These are phyloP conservation scores for Coemansia sp. DNA, from an alignment of 192 early-diverging fungal genomes.

Conservation along the genomic window DNA sequence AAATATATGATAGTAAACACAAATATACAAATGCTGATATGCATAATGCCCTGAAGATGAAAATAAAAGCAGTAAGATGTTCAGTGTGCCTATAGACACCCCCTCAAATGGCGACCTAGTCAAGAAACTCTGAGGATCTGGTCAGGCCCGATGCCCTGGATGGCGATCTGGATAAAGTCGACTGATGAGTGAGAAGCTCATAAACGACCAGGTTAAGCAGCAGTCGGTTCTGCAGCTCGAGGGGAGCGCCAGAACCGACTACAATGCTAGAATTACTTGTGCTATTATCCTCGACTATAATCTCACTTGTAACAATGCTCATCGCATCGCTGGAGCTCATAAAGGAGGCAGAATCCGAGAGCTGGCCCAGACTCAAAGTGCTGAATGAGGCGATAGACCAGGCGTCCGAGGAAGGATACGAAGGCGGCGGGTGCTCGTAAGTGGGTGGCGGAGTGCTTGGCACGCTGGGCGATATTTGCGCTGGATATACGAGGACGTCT, in stretches of 20 bases:
- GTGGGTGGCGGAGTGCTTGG: constrained; percentile 54
- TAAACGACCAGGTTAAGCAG: constrained; percentile 47
- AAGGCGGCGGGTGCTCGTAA: constrained; percentile 56
- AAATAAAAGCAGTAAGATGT: constrained; percentile 11
- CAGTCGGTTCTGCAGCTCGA: constrained; percentile 41
- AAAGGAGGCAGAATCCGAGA: constrained; percentile 18
- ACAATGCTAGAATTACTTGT: constrained; percentile 2
- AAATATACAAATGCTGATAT: constrained; percentile 9
- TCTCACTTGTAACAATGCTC: constrained; percentile 29
- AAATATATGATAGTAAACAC: constrained; percentile 7
- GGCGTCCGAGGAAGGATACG: constrained; percentile 39
- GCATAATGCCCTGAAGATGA: neutral
- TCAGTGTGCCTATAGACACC: neutral
- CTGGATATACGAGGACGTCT: constrained; percentile 41
- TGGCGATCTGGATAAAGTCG: constrained; percentile 38
- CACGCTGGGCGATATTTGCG: constrained; percentile 39
- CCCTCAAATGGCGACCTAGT: neutral
- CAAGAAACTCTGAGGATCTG: constrained; percentile 11
- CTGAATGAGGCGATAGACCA: constrained; percentile 34
- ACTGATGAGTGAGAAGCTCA: constrained; percentile 47
- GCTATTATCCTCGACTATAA: constrained; percentile 17
- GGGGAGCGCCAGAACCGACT: constrained; percentile 8
- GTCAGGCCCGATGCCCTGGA: constrained; percentile 36
- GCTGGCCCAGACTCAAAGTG: constrained; percentile 25
- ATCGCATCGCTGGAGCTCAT: constrained; percentile 25